Conservation (phyloP, 2,329 filamentous ascomycete species). For the Ceratocystis diversiconidia region DNA sequence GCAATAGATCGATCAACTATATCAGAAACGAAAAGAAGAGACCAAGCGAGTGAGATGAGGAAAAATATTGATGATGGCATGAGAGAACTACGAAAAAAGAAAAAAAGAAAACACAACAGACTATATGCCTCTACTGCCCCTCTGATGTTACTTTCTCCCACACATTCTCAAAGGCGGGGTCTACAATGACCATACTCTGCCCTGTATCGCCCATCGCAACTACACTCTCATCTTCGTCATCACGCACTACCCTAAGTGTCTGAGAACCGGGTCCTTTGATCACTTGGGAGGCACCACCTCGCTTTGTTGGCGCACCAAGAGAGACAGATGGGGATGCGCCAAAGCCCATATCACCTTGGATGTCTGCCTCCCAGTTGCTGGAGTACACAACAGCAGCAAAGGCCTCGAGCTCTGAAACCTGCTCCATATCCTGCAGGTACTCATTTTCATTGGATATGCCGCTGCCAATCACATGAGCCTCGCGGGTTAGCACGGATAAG, state of each 20-base stretch:
- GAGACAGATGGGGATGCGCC: conserved; percentile 19
- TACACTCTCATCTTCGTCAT: conserved; percentile 34
- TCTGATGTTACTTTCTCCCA: conserved; percentile 46
- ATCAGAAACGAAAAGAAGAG: not conserved
- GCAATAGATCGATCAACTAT: no score
- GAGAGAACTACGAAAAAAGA: conserved; percentile 18
- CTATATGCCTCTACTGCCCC: conserved; percentile 11
- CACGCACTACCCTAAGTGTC: conserved; percentile 10
- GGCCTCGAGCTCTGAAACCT: conserved; percentile 60
- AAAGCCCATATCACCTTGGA: conserved; percentile 31
- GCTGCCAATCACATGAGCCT: conserved; percentile 78
- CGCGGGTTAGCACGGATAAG: conserved; percentile 74
- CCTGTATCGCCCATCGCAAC: conserved; percentile 35
- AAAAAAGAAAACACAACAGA: conserved; percentile 10
- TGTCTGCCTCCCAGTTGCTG: conserved; percentile 63
- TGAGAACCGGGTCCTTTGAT: not conserved
- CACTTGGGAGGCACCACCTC: not conserved
- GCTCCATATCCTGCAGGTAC: conserved; percentile 62
- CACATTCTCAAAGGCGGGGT: conserved; percentile 44
- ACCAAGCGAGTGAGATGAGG: not conserved
- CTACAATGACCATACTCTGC: conserved; percentile 23
- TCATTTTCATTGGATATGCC: conserved; percentile 59
- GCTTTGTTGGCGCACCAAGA: conserved; percentile 6
- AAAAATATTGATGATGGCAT: conserved; percentile 7
- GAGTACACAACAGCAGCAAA: conserved; percentile 81